Evolutionary conservation across 2,329 filamentous ascomycete species (phyloP), one percentile per base, ranked within the genome.

Genomic region (Tolypocladium paradoxum): DNA sequence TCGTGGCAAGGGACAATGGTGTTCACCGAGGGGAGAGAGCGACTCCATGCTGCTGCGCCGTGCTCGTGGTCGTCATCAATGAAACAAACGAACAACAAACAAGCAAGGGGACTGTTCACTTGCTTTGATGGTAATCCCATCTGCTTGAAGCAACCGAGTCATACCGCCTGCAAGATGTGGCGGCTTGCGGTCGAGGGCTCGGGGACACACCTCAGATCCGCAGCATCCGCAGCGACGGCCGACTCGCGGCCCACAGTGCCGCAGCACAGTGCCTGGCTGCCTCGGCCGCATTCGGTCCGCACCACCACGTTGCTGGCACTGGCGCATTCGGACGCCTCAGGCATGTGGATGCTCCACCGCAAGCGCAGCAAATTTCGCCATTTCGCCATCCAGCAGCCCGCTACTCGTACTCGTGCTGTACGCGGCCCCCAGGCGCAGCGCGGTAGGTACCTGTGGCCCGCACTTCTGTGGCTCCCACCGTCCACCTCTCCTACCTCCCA

Each of bases 201-300:
- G 34, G 14, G 35, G 35, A n/a, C 35, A n/a, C n/a, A n/a, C n/a
- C n/a, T n/a, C n/a, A n/a, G n/a, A n/a, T 36, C 18, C 14, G 37
- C n/a, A 22, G 37, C n/a, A 11, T 12, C 33, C 14, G 16, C 20
- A 40, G n/a, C 11, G 16, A 20, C 29, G 29, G n/a, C 46, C 46
- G 46, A 48, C 29, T 48, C 46, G 46, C 33, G 46, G 18, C 29
- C 16, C 2, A 24, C 46, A 24, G 31, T 24, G 46, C n/a, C 29
- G 14, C 22, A 8, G 22, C 34, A 49, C 48, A 49, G 48, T 49
- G 48, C 33, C 4, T 11, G 0, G 34, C 11, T 7, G 22, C 27
- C 34, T 49, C 48, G 22, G 35, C 48, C 48, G 48, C 48, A 49
- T 49, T 49, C 48, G 48, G 48, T 34, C n/a, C n/a, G n/a, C n/a